phyloP scores from a whole-genome alignment of 768 basidiomycete genomes.

The Asterophora parasitica region DNA sequence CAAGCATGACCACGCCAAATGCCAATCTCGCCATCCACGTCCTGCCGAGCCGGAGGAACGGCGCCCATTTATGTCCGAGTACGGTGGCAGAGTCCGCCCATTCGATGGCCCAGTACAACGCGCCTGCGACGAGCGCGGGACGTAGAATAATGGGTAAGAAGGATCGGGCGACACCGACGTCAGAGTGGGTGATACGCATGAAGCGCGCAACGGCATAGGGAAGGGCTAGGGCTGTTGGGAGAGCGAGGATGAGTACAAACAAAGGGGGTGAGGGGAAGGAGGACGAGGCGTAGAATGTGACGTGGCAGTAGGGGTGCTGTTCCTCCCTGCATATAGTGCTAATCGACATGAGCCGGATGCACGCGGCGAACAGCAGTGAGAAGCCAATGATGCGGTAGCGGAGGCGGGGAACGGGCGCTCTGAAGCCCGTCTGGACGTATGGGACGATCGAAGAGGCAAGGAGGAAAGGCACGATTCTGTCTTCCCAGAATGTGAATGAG shows the following conservation, averaged over 20 bases:
- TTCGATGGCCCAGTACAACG: constrained; percentile 77
- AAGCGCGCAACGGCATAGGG: constrained; percentile 55
- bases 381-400: constrained; percentile 75
- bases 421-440: constrained; percentile 53
- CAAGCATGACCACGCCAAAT: constrained; percentile 45
- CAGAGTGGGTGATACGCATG: constrained; percentile 64
- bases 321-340: constrained; percentile 95
- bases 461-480: constrained; percentile 74
- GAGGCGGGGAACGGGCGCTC: constrained; percentile 64
- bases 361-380: constrained; percentile 56
- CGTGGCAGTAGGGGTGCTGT: constrained; percentile 83
- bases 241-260: constrained; percentile 50
- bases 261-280: constrained; percentile 62
- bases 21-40: constrained; percentile 59
- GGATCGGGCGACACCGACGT: constrained; percentile 64
- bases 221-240: constrained; percentile 48
- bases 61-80: constrained; percentile 36
- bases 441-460: constrained; percentile 61
- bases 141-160: constrained; percentile 58
- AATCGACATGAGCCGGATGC: constrained; percentile 69
- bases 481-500: constrained; percentile 98
- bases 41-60: constrained; percentile 44
- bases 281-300: constrained; percentile 84
- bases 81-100: constrained; percentile 59
- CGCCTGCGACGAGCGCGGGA: constrained; percentile 53